A percentile compares a stretch with the other conserved stretches of the same genome.
These are phyloP conservation scores for Quercus wislizeni DNA, from an alignment of 306 rosid species.

Conservation along the genomic window DNA sequence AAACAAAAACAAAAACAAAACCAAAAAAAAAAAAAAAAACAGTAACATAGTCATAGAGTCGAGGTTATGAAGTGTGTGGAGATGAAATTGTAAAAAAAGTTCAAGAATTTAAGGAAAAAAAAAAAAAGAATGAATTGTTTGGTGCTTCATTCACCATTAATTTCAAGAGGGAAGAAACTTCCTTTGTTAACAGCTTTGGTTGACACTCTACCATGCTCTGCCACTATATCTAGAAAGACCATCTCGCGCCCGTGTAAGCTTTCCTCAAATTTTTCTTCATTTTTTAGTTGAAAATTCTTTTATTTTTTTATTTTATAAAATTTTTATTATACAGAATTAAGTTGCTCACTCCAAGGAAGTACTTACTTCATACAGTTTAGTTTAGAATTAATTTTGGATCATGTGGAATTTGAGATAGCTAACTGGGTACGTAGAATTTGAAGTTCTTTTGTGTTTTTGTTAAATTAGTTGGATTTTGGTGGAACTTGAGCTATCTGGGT, in stretches of 20 bases:
- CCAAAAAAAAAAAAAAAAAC: neutral
- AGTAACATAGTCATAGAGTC: neutral
- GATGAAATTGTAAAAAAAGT: constrained; percentile 45
- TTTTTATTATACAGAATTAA: neutral
- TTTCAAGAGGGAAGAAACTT: constrained; percentile 65
- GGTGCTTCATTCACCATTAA: constrained; percentile 47
- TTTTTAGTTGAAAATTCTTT: too few relatives aligned
- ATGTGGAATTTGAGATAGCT: neutral
- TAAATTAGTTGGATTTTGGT: neutral
- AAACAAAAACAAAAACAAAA: too few relatives aligned
- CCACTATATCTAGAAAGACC: constrained; percentile 24
- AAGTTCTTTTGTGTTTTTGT: neutral
- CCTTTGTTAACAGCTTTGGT: constrained; percentile 47
- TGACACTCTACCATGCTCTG: constrained; percentile 51
- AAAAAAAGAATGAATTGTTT: constrained; percentile 56
- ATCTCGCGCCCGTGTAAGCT: constrained; percentile 52
- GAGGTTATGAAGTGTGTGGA: constrained; percentile 20
- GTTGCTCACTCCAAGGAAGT: neutral
- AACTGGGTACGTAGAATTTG: neutral
- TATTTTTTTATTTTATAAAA: neutral
- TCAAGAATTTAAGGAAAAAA: neutral
- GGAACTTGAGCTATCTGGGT: constrained; percentile 5
- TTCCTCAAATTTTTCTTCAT: neutral
- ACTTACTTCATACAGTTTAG: neutral
- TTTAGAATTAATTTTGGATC: neutral